Evolutionary conservation across 176 grass and related monocot species (phyloP), one percentile per base, ranked within the genome.

Genomic region (Dactylis glomerata): DNA sequence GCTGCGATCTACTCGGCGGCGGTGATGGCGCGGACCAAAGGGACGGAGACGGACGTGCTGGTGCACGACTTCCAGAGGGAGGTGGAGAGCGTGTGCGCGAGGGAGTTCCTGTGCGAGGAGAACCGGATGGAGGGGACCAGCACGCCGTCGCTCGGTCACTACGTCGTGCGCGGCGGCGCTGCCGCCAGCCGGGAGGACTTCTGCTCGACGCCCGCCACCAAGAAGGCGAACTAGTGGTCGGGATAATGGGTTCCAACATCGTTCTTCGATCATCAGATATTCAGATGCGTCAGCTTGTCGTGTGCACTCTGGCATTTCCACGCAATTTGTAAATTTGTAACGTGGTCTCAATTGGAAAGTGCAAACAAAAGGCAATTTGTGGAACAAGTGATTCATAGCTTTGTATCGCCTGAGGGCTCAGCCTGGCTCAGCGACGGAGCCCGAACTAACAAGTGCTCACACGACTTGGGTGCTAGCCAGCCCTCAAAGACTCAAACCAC

Each of bases 61-160:
- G 92, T 97, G 81, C 95, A 97, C 89, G 95, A 98, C 75, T 89
- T 87, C 86, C 85, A 98, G 75, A 55, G 88, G 70, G 83, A 93
- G 64, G 87, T 92, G 77, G 96, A 98, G 77, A 83, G 77, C 47
- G 16, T 79, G 46, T 87, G 80, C 67, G 85, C 85, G 3, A 46
- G 71, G 78, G 96, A 98, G 83, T 98, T 98, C 77, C 86, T 98
- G 37, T 98, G 96, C 76, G 65, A 79, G 14, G 89, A 93, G 82
- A 98, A 98, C 50, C 38, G 41, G 17, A 68, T 78, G 7, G 36
- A n/a, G 34, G 88, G 9, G 52, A 87, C 72, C 59, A 27, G 33
- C 73, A 91, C 88, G 71, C 56, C 75, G 55, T 87, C 85, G 50
- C 83, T 98, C 71, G 96, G 80, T 0, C 96, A 98, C 73, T 98